phyloP scores from a whole-genome alignment of 2,329 filamentous ascomycete genomes.

The Trichophyton verrucosum region DNA sequence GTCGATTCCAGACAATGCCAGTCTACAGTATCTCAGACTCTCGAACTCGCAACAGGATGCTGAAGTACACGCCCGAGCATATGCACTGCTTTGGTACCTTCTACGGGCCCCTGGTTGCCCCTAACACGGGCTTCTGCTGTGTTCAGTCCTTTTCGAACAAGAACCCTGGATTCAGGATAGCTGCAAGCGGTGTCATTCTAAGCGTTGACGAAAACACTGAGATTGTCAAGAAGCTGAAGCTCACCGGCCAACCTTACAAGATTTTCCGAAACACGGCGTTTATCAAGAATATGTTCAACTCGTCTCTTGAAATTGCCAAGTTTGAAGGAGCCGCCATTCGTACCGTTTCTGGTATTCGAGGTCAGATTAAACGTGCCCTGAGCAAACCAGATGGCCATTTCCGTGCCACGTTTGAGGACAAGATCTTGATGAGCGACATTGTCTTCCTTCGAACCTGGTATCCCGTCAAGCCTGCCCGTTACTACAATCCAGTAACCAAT shows the following conservation, averaged over 20 bases:
- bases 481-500: conserved; percentile 95
- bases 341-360: conserved; percentile 87
- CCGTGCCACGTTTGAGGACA: conserved; percentile 96
- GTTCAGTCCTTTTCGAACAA: conserved; percentile 78
- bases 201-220: conserved; percentile 92
- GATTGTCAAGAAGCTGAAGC: conserved; percentile 98
- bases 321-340: conserved; percentile 94
- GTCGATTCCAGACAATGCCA: conserved; percentile 81
- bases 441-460: conserved; percentile 96
- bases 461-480: conserved; percentile 83
- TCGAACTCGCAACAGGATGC: conserved; percentile 85
- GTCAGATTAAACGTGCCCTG: conserved; percentile 92
- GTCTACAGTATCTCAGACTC: conserved; percentile 94
- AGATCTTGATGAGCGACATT: conserved; percentile 91
- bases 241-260: conserved; percentile 87
- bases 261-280: conserved; percentile 99
- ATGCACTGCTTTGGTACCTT: conserved; percentile 98
- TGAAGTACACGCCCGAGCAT: conserved; percentile 98
- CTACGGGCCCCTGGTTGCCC: conserved; percentile 86
- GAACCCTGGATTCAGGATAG: conserved; percentile 82
- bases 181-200: conserved; percentile 84
- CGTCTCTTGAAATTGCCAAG: conserved; percentile 86
- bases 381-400: conserved; percentile 91
- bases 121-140: conserved; percentile 90
- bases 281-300: conserved; percentile 96